Evolutionary conservation across 2,329 filamentous ascomycete species (phyloP).

Genomic region (Metarhizium brunneum): DNA sequence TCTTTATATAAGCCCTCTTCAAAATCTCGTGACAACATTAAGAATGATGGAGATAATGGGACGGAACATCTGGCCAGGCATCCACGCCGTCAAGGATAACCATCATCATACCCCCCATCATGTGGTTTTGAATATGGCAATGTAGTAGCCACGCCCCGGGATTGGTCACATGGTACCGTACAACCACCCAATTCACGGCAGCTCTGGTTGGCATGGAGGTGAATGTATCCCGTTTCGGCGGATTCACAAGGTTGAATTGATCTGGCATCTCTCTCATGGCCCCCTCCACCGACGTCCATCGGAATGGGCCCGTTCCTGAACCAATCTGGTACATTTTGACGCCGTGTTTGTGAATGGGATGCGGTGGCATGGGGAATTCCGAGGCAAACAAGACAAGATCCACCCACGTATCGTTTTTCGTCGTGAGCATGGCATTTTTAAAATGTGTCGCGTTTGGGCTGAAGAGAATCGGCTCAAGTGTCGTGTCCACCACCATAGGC

Average conservation of each 20-base stretch:
- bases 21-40: neutral
- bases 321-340: constrained; percentile 52
- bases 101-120: constrained; percentile 45
- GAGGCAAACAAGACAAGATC: constrained; percentile 41
- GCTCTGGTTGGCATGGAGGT: constrained; percentile 12
- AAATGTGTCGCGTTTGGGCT: constrained; percentile 12
- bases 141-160: constrained; percentile 47
- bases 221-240: constrained; percentile 40
- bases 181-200: constrained; percentile 31
- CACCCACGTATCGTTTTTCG: constrained; percentile 39
- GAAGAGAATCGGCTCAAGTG: constrained; percentile 34
- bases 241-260: constrained; percentile 47
- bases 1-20: too few species aligned
- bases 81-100: constrained; percentile 40
- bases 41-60: constrained; percentile 22
- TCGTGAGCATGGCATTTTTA: constrained; percentile 39
- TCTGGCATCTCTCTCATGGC: constrained; percentile 36
- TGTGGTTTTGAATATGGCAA: constrained; percentile 46
- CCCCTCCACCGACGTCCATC: constrained; percentile 42
- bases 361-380: constrained; percentile 33
- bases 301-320: constrained; percentile 37
- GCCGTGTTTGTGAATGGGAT: constrained; percentile 57
- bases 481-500: constrained; percentile 19
- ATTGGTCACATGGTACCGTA: constrained; percentile 43
- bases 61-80: constrained; percentile 30